These are phyloP conservation scores for Spirogloea muscicola DNA, from an alignment of 139 green algal species.

Conservation along the genomic window DNA sequence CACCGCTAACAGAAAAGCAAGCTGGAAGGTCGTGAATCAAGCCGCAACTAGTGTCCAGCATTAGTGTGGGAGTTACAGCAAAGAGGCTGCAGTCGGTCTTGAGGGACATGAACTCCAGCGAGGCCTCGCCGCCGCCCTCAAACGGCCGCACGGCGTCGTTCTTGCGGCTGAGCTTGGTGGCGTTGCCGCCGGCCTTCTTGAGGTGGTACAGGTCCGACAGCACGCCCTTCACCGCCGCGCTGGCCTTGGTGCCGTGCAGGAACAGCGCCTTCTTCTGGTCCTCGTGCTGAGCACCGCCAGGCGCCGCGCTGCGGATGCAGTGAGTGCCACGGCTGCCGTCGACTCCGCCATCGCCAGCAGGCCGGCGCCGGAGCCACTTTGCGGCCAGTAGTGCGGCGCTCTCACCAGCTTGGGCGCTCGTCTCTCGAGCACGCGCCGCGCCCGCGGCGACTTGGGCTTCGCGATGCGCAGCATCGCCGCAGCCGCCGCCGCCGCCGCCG, in stretches of 20 bases:
- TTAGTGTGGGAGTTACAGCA: conserved; percentile 11
- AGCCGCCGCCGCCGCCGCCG: too few relatives aligned
- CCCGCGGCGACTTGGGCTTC: too few relatives aligned
- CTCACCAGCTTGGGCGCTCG: too few relatives aligned
- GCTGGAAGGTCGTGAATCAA: not conserved
- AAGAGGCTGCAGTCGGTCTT: conserved; percentile 42
- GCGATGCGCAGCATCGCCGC: too few relatives aligned
- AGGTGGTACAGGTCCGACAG: conserved; percentile 31
- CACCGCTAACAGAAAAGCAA: not conserved
- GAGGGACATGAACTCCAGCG: conserved; percentile 22
- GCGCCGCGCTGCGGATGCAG: too few relatives aligned
- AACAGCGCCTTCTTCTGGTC: conserved; percentile 26
- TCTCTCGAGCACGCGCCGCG: too few relatives aligned
- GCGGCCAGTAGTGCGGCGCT: too few relatives aligned
- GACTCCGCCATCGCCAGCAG: too few relatives aligned
- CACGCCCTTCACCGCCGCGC: conserved; percentile 27
- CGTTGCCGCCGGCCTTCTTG: conserved; percentile 27
- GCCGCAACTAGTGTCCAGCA: not conserved
- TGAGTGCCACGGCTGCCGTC: too few relatives aligned
- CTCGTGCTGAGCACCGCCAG: too few relatives aligned
- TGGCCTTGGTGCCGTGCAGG: conserved; percentile 23
- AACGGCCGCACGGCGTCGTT: conserved; percentile 39
- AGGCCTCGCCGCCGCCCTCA: conserved; percentile 24
- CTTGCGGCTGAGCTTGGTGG: conserved; percentile 10
- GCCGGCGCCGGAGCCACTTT: too few relatives aligned